Evolutionary conservation across 768 basidiomycete species (phyloP).

Genomic region (Cubamyces lactineus): DNA sequence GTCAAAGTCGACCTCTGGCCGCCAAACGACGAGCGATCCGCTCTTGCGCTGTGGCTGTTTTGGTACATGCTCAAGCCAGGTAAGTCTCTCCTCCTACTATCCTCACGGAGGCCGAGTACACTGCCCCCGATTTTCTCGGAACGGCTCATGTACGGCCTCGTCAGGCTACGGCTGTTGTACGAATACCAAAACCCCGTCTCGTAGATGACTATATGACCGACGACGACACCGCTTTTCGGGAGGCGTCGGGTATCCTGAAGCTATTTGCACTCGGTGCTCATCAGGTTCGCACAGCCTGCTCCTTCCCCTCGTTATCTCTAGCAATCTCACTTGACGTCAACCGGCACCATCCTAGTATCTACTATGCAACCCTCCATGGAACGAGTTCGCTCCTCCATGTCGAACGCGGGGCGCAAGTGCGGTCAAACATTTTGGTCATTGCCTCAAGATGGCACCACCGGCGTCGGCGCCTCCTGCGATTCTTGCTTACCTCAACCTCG

Average conservation of each 20-base stretch:
- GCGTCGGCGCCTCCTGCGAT: constrained; percentile 74
- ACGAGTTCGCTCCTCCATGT: constrained; percentile 48
- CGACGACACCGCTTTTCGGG: constrained; percentile 42
- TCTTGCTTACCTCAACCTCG: constrained; percentile 65
- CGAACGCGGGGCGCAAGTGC: constrained; percentile 24
- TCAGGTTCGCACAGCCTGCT: constrained; percentile 41
- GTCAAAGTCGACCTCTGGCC: constrained; percentile 61
- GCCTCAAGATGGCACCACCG: constrained; percentile 53
- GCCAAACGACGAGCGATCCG: constrained; percentile 57
- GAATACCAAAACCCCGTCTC: background rate
- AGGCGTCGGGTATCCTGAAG: constrained; percentile 56
- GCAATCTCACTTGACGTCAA: background rate
- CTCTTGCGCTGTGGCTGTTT: constrained; percentile 78
- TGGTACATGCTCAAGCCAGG: constrained; percentile 72
- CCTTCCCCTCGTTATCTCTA: too few relatives aligned
- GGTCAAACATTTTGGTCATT: constrained; percentile 25
- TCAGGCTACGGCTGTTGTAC: background rate
- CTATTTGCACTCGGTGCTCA: constrained; percentile 71
- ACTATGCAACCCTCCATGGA: constrained; percentile 60
- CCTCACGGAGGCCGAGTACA: background rate
- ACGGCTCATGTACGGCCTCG: constrained; percentile 4
- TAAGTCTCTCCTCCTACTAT: constrained; percentile 37
- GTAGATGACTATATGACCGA: constrained; percentile 54
- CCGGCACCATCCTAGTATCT: constrained; percentile 53
- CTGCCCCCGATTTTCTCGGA: constrained; percentile 3